Percentiles rank a stretch among this genome's conserved stretches.
phyloP scores from a whole-genome alignment of 768 basidiomycete genomes.

The Phaeotremella skinneri region DNA sequence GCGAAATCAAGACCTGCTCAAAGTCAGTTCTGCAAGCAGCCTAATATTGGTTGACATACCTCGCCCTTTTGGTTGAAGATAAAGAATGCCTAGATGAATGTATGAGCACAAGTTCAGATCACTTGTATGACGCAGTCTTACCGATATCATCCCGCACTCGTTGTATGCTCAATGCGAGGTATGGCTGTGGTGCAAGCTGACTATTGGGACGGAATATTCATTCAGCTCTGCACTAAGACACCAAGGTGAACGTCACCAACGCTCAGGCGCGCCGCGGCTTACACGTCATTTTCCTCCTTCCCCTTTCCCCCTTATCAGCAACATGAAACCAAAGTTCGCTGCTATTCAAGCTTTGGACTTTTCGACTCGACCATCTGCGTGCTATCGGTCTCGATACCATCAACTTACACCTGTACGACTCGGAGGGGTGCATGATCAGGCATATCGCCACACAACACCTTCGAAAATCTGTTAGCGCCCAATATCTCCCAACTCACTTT shows the following conservation, averaged over 20 bases:
- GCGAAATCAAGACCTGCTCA: slow-evolving; percentile 83
- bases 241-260: background rate
- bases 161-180: no score
- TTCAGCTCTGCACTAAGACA: no score
- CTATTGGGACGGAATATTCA: no score
- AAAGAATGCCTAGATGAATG: slow-evolving; percentile 78
- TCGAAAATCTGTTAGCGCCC: background rate
- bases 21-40: slow-evolving; percentile 7
- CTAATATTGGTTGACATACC: slow-evolving; percentile 57
- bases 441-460: background rate
- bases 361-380: background rate
- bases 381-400: no score
- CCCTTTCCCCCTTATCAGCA: background rate
- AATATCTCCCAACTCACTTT: background rate
- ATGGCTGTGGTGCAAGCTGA: no score
- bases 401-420: background rate
- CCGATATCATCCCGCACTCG: slow-evolving; percentile 44
- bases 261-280: background rate
- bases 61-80: slow-evolving; percentile 99
- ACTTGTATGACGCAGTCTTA: slow-evolving; percentile 15
- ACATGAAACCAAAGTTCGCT: background rate
- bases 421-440: background rate
- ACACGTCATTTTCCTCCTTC: background rate
- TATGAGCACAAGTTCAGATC: slow-evolving; percentile 13
- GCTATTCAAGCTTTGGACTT: background rate